Evolutionary conservation across 139 green algal species (phyloP).

Genomic region (Dunaliella primolecta): DNA sequence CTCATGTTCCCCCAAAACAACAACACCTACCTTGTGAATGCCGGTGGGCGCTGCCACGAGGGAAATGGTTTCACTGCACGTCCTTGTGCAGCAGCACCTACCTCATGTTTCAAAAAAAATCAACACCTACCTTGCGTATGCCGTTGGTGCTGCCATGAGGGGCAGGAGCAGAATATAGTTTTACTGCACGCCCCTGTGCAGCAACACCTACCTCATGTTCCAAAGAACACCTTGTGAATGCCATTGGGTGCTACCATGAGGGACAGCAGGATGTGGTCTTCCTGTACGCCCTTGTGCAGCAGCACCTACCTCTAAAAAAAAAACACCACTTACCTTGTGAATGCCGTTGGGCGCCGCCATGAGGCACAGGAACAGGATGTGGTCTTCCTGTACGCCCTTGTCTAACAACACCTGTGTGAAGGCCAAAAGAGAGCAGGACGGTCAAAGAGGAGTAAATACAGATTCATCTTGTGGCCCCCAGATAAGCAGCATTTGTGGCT

Average conservation of each 20-base stretch:
- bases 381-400: constrained; percentile 82
- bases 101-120: no score
- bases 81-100: constrained; percentile 86
- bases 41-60: constrained; percentile 89
- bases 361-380: constrained; percentile 90
- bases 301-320: constrained; percentile 87
- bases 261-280: constrained; percentile 86
- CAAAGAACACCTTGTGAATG: constrained; percentile 15
- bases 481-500: no score
- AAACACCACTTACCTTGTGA: no score
- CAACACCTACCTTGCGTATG: constrained; percentile 74
- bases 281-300: constrained; percentile 80
- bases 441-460: not conserved
- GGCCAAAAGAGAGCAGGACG: not conserved
- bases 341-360: constrained; percentile 91
- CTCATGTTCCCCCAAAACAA: no score
- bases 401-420: constrained; percentile 73
- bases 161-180: constrained; percentile 82
- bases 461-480: no score
- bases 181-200: constrained; percentile 85
- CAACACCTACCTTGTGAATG: constrained; percentile 74
- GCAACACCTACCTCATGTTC: constrained; percentile 64
- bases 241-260: constrained; percentile 26
- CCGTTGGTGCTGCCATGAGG: constrained; percentile 88
- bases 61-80: constrained; percentile 82